These are phyloP conservation scores for Aspergillus sclerotioniger DNA, from an alignment of 495 filamentous ascomycete genomes.

Conservation along the genomic window DNA sequence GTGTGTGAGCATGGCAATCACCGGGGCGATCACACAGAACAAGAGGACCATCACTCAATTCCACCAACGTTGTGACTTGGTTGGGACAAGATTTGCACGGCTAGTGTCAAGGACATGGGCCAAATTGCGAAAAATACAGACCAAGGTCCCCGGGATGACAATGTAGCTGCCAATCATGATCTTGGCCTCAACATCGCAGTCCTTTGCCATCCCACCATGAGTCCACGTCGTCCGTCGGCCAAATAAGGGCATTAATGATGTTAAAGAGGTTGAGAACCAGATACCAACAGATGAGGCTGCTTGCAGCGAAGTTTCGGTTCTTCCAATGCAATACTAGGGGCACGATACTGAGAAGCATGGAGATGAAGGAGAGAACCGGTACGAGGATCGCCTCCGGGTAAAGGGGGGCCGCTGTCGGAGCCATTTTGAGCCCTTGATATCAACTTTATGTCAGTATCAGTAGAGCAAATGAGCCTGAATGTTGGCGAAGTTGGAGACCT, in stretches of 20 bases:
- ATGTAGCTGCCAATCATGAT: constrained; percentile 61
- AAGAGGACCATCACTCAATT: constrained; percentile 58
- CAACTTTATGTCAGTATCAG: background rate
- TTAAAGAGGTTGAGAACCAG: constrained; percentile 63
- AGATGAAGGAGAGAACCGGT: constrained; percentile 54
- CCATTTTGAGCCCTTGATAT: constrained; percentile 4
- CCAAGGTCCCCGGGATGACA: constrained; percentile 59
- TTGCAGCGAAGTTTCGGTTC: constrained; percentile 46
- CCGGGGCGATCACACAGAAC: constrained; percentile 67
- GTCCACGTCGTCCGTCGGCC: constrained; percentile 67
- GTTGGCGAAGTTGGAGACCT: background rate
- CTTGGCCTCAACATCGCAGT: constrained; percentile 81
- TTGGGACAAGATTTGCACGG: constrained; percentile 52
- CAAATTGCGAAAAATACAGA: constrained; percentile 72
- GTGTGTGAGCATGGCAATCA: constrained; percentile 63
- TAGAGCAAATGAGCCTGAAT: background rate
- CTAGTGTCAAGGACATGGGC: constrained; percentile 67
- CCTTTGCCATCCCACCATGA: constrained; percentile 71
- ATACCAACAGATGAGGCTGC: constrained; percentile 63
- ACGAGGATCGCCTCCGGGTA: constrained; percentile 37
- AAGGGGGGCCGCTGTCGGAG: background rate
- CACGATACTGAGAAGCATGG: constrained; percentile 52
- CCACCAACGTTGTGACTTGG: constrained; percentile 49
- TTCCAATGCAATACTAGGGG: constrained; percentile 40
- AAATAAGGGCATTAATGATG: constrained; percentile 76